Percentiles rank a stretch among this genome's conserved stretches.
Conservation (phyloP, 2,329 filamentous ascomycete species). For the Xylaria multiplex region DNA sequence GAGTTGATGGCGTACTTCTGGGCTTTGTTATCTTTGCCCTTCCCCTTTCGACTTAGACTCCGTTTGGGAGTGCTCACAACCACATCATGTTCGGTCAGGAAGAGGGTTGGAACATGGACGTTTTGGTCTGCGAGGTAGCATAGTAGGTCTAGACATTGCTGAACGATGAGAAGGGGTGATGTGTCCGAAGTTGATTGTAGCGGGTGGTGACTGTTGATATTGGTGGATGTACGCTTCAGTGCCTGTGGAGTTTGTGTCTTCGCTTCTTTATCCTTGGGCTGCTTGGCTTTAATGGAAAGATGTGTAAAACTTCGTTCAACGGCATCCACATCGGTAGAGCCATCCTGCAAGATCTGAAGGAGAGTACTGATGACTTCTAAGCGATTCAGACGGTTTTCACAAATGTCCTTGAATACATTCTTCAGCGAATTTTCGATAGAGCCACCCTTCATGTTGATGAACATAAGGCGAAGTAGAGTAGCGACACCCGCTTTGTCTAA, state of each 20-base stretch:
- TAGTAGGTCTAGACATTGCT: slow-evolving; percentile 89
- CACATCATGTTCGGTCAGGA: slow-evolving; percentile 90
- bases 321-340: slow-evolving; percentile 89
- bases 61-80: slow-evolving; percentile 80
- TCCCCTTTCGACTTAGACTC: slow-evolving; percentile 82
- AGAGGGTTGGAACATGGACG: slow-evolving; percentile 87
- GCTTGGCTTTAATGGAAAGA: slow-evolving; percentile 89
- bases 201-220: slow-evolving; percentile 57
- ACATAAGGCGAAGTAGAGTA: slow-evolving; percentile 97
- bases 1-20: slow-evolving; percentile 93
- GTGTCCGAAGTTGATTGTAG: slow-evolving; percentile 79
- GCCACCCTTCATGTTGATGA: slow-evolving; percentile 85
- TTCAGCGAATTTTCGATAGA: slow-evolving; percentile 86
- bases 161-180: slow-evolving; percentile 92
- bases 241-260: slow-evolving; percentile 81
- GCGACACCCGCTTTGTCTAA: slow-evolving; percentile 95
- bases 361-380: slow-evolving; percentile 93
- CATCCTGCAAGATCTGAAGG: slow-evolving; percentile 93
- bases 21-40: slow-evolving; percentile 83
- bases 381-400: slow-evolving; percentile 95
- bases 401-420: slow-evolving; percentile 88
- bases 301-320: slow-evolving; percentile 96
- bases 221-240: slow-evolving; percentile 78
- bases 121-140: slow-evolving; percentile 87
- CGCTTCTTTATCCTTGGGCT: slow-evolving; percentile 73